A percentile compares a stretch with the other conserved stretches of the same genome.
Conservation (phyloP, 2,329 filamentous ascomycete genomes). For the Fusarium nematophilum region DNA sequence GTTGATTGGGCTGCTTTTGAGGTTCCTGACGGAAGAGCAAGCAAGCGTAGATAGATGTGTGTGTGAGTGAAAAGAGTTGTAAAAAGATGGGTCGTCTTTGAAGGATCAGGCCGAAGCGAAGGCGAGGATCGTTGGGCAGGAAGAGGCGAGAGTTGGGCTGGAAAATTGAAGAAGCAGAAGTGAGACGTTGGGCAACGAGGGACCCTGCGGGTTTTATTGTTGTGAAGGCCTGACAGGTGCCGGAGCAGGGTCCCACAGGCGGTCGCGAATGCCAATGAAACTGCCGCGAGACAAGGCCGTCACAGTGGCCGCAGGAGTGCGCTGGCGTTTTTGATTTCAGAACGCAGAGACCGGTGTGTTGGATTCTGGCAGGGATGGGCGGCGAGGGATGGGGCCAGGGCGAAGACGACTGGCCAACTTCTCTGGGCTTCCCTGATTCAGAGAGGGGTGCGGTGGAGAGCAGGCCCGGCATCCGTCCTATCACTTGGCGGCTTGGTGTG, state of each 20-base stretch:
- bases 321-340: constrained; percentile 55
- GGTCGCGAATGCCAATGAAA: constrained; percentile 39
- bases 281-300: constrained; percentile 49
- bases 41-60: constrained; percentile 32
- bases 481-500: constrained; percentile 51
- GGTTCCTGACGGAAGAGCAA: constrained; percentile 37
- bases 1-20: constrained; percentile 36
- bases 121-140: constrained; percentile 50
- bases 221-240: constrained; percentile 45
- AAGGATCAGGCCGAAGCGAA: constrained; percentile 39
- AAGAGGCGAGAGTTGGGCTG: constrained; percentile 50
- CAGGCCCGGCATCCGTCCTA: constrained; percentile 55
- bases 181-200: constrained; percentile 55
- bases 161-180: constrained; percentile 47
- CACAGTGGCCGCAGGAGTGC: constrained; percentile 61
- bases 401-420: constrained; percentile 50
- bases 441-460: constrained; percentile 52
- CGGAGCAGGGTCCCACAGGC: constrained; percentile 40
- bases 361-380: constrained; percentile 46
- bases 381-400: constrained; percentile 42
- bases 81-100: constrained; percentile 40
- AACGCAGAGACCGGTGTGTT: constrained; percentile 41
- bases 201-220: constrained; percentile 63
- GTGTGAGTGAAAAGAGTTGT: constrained; percentile 34
- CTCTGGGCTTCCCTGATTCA: constrained; percentile 56